Percentiles rank a stretch among this genome's conserved stretches.
These are phyloP conservation scores for Porcisia hertigi DNA, from an alignment of 208 protist genomes.

Conservation along the genomic window DNA sequence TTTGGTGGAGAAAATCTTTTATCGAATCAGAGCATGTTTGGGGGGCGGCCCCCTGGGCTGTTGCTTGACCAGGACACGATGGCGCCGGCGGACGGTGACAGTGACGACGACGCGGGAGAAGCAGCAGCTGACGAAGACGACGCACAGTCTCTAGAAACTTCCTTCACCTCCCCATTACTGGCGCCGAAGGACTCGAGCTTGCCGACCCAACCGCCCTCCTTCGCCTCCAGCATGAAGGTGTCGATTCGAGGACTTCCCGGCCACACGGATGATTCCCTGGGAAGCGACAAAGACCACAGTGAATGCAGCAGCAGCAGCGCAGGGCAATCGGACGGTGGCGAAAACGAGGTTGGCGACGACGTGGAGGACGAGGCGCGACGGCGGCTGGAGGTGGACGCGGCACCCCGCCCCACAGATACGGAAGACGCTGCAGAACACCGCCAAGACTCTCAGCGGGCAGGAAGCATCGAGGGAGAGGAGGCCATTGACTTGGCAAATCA, in stretches of 20 bases:
- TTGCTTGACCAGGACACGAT: not conserved
- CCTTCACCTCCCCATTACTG: conserved; percentile 14
- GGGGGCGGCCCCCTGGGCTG: conserved; percentile 7
- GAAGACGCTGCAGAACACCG: conserved; percentile 15
- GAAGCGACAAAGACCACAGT: conserved; percentile 16
- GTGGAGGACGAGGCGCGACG: conserved; percentile 20
- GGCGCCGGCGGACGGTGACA: not conserved
- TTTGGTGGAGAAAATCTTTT: conserved; percentile 5
- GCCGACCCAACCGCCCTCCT: conserved; percentile 28
- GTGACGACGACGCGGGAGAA: not conserved
- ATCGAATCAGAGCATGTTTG: conserved; percentile 30
- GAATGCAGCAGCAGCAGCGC: conserved; percentile 31
- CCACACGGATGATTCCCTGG: conserved; percentile 10
- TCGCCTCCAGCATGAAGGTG: conserved; percentile 19
- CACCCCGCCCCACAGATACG: conserved; percentile 15
- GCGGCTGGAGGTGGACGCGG: conserved; percentile 15
- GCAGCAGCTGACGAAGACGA: not conserved
- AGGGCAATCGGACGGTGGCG: conserved; percentile 28
- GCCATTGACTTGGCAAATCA: not conserved
- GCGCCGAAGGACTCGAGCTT: conserved; percentile 18
- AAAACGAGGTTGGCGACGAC: conserved; percentile 25
- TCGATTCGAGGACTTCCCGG: conserved; percentile 8
- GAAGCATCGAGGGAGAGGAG: conserved; percentile 18
- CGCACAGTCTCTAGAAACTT: conserved; percentile 10
- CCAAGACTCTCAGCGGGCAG: conserved; percentile 4